phyloP scores from a whole-genome alignment of 352 stramenopile genomes.

The Pythium phragmiticola region DNA sequence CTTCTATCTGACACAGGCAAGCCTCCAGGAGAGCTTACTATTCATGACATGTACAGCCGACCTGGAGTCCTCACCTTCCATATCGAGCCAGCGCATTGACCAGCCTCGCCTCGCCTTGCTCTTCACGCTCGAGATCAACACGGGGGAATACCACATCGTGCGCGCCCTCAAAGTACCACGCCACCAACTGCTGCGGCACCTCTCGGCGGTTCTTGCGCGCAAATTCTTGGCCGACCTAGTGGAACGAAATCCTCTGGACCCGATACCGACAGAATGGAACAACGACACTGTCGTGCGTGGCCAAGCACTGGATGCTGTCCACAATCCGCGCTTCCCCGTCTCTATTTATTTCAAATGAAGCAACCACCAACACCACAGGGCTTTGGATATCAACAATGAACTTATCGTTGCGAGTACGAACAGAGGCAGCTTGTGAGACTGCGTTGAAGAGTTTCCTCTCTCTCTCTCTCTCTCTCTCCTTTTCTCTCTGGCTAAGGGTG shows the following conservation, averaged over 20 bases:
- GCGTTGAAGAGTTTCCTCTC: background rate
- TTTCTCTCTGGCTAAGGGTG: constrained; percentile 5
- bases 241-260: constrained; percentile 22
- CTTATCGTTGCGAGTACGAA: background rate
- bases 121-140: constrained; percentile 42
- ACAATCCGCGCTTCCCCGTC: constrained; percentile 49
- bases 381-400: background rate
- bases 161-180: constrained; percentile 43
- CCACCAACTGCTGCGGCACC: constrained; percentile 28
- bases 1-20: constrained; percentile 22
- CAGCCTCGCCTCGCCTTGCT: constrained; percentile 38
- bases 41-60: constrained; percentile 54
- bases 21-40: constrained; percentile 30
- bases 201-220: constrained; percentile 33
- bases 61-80: constrained; percentile 27
- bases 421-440: background rate
- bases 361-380: background rate
- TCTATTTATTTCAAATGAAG: constrained; percentile 40
- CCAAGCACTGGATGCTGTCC: constrained; percentile 37
- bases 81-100: constrained; percentile 8
- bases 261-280: constrained; percentile 28
- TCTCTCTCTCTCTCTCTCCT: no score
- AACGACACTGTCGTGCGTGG: constrained; percentile 42
- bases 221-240: constrained; percentile 35
- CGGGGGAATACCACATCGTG: constrained; percentile 43